phyloP scores from a whole-genome alignment of 441 rosid genomes.

The Populus trichocarpa region DNA sequence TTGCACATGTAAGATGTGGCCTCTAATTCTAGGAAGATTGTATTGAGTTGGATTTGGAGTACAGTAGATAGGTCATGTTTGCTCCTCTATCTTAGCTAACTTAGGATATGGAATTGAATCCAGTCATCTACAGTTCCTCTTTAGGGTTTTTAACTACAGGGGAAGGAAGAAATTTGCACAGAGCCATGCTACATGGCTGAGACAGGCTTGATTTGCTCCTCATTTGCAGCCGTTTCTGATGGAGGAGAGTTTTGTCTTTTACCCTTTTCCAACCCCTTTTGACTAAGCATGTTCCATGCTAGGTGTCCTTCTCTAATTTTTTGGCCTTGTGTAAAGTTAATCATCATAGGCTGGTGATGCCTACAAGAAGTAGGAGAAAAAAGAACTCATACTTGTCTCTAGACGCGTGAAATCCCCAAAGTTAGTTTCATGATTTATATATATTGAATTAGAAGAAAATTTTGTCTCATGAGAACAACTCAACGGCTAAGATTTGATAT shows the following conservation, averaged over 20 bases:
- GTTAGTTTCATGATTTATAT: too few species aligned
- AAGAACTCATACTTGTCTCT: background rate
- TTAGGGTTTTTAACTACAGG: background rate
- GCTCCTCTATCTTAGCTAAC: too few species aligned
- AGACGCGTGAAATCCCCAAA: background rate
- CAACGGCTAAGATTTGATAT: too few species aligned
- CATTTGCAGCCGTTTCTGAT: background rate
- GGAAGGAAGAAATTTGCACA: background rate
- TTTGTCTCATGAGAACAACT: too few species aligned
- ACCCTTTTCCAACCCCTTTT: background rate
- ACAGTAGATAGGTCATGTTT: too few species aligned
- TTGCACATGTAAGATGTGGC: too few species aligned
- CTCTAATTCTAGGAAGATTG: too few species aligned
- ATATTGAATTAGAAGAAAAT: background rate
- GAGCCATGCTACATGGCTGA: background rate
- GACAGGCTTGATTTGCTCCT: background rate
- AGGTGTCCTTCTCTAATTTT: background rate
- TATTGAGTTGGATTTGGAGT: too few species aligned
- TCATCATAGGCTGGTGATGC: background rate
- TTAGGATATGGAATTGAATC: too few species aligned
- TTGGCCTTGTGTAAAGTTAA: background rate
- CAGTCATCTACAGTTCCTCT: background rate
- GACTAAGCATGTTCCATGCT: background rate
- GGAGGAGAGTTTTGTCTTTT: background rate
- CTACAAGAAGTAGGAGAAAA: too few species aligned